Base-by-base conservation (phyloP, 2,329 filamentous ascomycete genomes). In the Sporothrix dimorphospora region DNA sequence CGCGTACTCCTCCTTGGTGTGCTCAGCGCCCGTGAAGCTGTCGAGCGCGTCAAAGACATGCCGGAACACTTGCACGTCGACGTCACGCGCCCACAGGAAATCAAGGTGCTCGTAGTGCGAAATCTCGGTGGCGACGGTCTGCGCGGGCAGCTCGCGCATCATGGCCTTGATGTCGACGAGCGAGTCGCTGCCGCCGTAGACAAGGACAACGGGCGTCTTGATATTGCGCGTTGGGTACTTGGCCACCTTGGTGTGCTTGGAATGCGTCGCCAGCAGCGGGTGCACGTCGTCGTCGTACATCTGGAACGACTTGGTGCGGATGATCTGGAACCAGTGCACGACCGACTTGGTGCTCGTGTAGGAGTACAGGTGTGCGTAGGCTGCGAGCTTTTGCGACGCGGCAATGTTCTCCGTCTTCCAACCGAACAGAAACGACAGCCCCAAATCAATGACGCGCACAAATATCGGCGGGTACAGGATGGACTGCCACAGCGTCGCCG, bases 271-370 rank as follows among this genome's bases (percentile, higher is more conserved):
- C 73, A 97, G 84, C 0, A 91, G 91, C 38, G 91, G 91, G 72
- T 94, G 92, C 0, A 96, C 88, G 77, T 98, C 95, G 79, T 99
- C 96, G 79, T 99, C 96, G 81, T 94, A 98, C 93, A 99, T 98
- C 81, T 99, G 96, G 81, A 99, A 98, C 34, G 90, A 94, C 77
- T 94, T 93, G 78, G 95, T 98, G 75, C 96, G 91, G 77, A 99
- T 99, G 79, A 99, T 98, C 80, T 99, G 96, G 80, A 99, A 99
- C 96, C 96, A 99, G 80, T 99, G 96, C 0, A 99, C 96, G 9
- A 99, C 94, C 24, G 91, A 94, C 82, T 99, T 99, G 72, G 94
- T 97, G 80, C 93, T 97, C 0, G 95, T 98, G 80, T 95, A 98
- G 0, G 94, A 98, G 83, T 97, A 99, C 0, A 99, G 84, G 82